A percentile compares a stretch with the other conserved stretches of the same genome.
Evolutionary conservation across 2,329 filamentous ascomycete species (phyloP).

Genomic region (Sporothrix curviconia): DNA sequence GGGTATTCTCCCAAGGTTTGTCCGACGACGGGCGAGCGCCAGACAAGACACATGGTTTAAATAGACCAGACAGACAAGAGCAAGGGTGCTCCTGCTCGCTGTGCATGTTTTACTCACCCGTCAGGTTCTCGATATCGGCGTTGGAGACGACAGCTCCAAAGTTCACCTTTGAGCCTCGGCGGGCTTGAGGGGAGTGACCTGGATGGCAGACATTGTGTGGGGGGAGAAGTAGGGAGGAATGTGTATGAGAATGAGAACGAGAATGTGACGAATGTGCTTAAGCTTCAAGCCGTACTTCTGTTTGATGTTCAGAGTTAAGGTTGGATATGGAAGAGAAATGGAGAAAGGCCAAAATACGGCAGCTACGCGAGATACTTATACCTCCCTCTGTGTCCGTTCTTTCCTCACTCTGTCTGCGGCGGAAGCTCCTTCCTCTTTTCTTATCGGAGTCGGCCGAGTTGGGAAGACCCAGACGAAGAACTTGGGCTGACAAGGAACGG

Average conservation of each 20-base stretch:
- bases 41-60: conserved; percentile 10
- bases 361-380: neutral
- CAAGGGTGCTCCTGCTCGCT: neutral
- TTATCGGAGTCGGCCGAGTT: conserved; percentile 14
- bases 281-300: no score
- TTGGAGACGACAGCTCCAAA: conserved; percentile 57
- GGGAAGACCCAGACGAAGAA: neutral
- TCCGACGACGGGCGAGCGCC: neutral
- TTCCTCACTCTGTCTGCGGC: neutral
- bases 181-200: conserved; percentile 13
- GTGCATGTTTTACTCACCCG: conserved; percentile 42
- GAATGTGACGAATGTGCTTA: neutral
- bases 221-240: neutral
- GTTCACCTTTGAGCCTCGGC: conserved; percentile 32
- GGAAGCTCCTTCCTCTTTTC: neutral
- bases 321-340: neutral
- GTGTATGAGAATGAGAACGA: neutral
- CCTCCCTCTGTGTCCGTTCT: neutral
- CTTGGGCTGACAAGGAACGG: no score
- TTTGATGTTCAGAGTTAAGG: neutral
- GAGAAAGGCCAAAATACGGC: neutral
- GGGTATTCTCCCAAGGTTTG: conserved; percentile 22
- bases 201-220: conserved; percentile 20
- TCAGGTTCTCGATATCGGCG: conserved; percentile 55
- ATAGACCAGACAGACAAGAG: neutral